These are phyloP conservation scores for Yarrowia hollandica DNA, from an alignment of 805 yeast species.

Conservation along the genomic window DNA sequence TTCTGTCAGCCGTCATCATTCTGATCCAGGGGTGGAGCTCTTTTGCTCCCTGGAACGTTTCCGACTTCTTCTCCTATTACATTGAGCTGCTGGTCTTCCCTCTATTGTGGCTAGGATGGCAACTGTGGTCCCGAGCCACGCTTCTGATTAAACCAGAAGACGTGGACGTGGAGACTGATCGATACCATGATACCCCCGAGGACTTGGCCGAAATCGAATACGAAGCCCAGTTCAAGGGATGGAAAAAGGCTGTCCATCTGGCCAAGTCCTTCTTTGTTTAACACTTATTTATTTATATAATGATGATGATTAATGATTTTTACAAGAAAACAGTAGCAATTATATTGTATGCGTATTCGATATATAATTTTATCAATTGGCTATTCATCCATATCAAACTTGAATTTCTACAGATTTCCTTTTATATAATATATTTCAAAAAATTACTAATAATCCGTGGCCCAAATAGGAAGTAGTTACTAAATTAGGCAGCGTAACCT, in stretches of 20 bases:
- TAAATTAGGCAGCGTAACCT: background rate
- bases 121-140: slow-evolving; percentile 60
- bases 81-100: slow-evolving; percentile 60
- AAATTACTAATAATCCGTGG: too few relatives aligned
- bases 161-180: slow-evolving; percentile 76
- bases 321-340: too few relatives aligned
- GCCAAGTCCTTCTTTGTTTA: slow-evolving; percentile 25
- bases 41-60: slow-evolving; percentile 64
- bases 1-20: slow-evolving; percentile 50
- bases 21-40: slow-evolving; percentile 65
- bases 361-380: too few relatives aligned
- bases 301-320: background rate
- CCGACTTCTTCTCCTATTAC: slow-evolving; percentile 65
- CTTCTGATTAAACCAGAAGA: slow-evolving; percentile 61
- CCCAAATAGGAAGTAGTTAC: background rate
- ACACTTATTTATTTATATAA: background rate
- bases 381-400: too few relatives aligned
- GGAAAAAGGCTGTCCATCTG: slow-evolving; percentile 13
- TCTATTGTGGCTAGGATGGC: slow-evolving; percentile 57
- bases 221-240: slow-evolving; percentile 33
- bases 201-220: slow-evolving; percentile 47
- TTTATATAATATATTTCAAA: too few relatives aligned
- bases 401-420: too few relatives aligned
- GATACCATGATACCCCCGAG: slow-evolving; percentile 56
- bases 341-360: too few relatives aligned